Evolutionary conservation across 441 rosid genomes (phyloP), one percentile per base, ranked within the genome.

Genomic region (Brassica balearica): DNA sequence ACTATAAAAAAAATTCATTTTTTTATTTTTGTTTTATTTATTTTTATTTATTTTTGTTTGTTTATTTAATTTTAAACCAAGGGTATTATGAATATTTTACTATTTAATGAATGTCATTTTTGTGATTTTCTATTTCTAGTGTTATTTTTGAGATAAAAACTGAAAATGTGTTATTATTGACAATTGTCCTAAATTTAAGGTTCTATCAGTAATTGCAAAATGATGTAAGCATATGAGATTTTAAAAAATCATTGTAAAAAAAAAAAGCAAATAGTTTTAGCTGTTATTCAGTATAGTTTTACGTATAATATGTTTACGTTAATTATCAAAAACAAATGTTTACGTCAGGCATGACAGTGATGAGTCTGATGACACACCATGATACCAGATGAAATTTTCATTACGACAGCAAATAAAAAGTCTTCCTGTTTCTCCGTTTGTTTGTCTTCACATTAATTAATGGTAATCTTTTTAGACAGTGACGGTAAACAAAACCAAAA

Each of bases 381-480:
- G 4, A 58, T 58, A 41, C 69, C 29, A 22, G 20, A 59, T 20
- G 29, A 22, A 20, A 41, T 17, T 12, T 8, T 71, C 12, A 10
- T 71, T n/a, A 65, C 36, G 51, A 36, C 34, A 65, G 32, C 38
- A 64, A 38, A 38, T 3, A 20, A 36, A 62, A 56, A 3, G 58
- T 14, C 3, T 5, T 70, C 12, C 14, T 64, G 65, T 72, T 77
- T 59, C 41, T 15, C 38, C 72, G 76, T 72, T 65, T 66, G 56
- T 46, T 77, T 58, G 81, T 71, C 76, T 51, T 27, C 38, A 27
- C 29, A 12, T 29, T 8, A 34, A 34, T 6, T 29, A 58, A 38
- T 65, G 10, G 71, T n/a, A 65, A 71, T 17, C 17, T 17, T 77
- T 77, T 38, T 34, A 63, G 58, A 63, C 53, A 22, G 11, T 4